These are phyloP conservation scores for Macadamia integrifolia DNA, from an alignment of 164 flowering plant species.

Conservation along the genomic window DNA sequence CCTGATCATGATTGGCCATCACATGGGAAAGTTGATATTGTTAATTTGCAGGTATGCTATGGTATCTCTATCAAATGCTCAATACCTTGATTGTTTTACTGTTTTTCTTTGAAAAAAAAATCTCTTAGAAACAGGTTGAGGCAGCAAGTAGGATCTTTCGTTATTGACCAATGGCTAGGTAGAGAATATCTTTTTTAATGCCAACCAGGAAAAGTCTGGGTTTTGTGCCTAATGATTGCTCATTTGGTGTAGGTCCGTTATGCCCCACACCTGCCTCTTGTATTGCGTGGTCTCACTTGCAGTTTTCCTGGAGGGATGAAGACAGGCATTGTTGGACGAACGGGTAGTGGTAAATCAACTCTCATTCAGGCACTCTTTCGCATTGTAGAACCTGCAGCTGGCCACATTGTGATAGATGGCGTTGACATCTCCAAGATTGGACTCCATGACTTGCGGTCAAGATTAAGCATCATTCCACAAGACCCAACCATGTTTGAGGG, in stretches of 20 bases:
- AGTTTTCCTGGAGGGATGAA: neutral
- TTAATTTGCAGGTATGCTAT: neutral
- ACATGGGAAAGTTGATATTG: neutral
- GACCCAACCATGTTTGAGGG: conserved; percentile 10
- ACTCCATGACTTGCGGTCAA: neutral
- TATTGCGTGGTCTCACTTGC: neutral
- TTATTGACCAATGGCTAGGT: no score
- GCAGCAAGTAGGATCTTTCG: no score
- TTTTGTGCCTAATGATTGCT: no score
- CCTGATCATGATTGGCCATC: neutral
- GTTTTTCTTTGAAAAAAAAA: no score
- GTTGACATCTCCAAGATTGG: neutral
- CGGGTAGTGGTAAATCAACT: neutral
- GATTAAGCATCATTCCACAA: conserved; percentile 9
- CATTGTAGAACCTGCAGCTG: neutral
- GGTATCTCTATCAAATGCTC: neutral
- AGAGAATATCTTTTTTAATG: no score
- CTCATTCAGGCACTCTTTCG: neutral
- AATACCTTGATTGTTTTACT: no score
- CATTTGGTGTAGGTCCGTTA: neutral
- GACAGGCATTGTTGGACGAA: neutral
- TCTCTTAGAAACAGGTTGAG: no score
- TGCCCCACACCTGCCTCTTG: neutral
- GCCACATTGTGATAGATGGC: neutral
- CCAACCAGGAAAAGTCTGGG: no score